Evolutionary conservation across 164 flowering plant species (phyloP).

Genomic region (Sedum album): DNA sequence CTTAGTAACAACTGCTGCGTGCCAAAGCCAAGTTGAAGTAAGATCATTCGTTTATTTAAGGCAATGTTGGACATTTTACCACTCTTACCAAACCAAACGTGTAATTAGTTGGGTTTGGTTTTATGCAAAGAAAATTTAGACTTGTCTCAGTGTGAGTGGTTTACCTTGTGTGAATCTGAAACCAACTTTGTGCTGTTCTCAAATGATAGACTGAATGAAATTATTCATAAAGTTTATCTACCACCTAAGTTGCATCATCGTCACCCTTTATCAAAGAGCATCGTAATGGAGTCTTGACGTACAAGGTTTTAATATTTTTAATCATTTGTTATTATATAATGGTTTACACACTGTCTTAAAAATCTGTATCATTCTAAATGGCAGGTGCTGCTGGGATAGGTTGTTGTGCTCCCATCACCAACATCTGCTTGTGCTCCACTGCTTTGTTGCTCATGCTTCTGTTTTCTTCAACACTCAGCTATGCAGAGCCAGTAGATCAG

Average conservation of each 20-base stretch:
- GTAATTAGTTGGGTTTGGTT: slow-evolving; percentile 2
- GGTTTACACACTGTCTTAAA: background rate
- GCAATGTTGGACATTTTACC: background rate
- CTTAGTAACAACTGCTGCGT: background rate
- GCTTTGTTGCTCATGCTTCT: background rate
- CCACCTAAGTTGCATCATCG: background rate
- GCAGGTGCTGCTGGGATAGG: background rate
- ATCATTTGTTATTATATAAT: background rate
- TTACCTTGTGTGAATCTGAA: background rate
- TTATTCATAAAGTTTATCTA: background rate
- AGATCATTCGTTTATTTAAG: background rate
- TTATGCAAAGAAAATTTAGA: background rate
- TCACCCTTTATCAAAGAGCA: slow-evolving; percentile 1
- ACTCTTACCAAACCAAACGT: background rate
- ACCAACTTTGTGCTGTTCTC: slow-evolving; percentile 1
- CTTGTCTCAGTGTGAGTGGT: background rate
- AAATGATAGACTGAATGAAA: background rate
- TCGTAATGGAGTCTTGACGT: slow-evolving; percentile 4
- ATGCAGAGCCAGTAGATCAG: background rate
- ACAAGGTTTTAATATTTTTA: background rate
- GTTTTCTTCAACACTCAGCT: background rate
- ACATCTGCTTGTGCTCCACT: background rate
- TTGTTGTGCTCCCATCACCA: background rate
- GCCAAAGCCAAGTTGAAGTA: background rate
- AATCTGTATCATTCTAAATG: background rate